These are phyloP conservation scores for Sesbania bispinosa DNA, from an alignment of 306 rosid genomes.

Conservation along the genomic window DNA sequence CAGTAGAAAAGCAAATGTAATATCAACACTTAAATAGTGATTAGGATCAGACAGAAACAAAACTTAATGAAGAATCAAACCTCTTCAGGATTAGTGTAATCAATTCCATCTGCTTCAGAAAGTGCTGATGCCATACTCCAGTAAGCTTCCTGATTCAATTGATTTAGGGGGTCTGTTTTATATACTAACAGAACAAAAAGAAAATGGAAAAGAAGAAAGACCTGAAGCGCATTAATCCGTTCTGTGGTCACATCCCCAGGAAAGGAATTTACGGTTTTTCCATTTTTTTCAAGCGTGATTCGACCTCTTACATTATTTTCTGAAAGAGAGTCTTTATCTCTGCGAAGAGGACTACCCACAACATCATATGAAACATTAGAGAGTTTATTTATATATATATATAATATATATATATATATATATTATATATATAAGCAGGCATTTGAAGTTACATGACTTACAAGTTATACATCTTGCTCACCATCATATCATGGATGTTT, in stretches of 20 bases:
- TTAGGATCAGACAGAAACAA: slow-evolving; percentile 11
- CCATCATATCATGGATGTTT: slow-evolving; percentile 75
- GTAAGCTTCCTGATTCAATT: slow-evolving; percentile 71
- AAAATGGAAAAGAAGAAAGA: slow-evolving; percentile 21
- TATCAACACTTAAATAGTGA: not conserved
- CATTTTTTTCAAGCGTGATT: slow-evolving; percentile 71
- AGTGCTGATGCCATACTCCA: slow-evolving; percentile 93
- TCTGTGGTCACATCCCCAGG: slow-evolving; percentile 70
- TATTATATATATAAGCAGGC: slow-evolving; percentile 2
- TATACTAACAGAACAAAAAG: not conserved
- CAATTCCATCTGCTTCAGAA: slow-evolving; percentile 94
- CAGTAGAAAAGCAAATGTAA: slow-evolving; percentile 21
- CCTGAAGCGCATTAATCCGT: slow-evolving; percentile 80
- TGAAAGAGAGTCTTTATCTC: slow-evolving; percentile 42
- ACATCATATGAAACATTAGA: slow-evolving; percentile 28
- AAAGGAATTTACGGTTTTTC: slow-evolving; percentile 62
- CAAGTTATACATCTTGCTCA: slow-evolving; percentile 69
- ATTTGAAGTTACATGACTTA: slow-evolving; percentile 42
- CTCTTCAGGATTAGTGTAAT: slow-evolving; percentile 97
- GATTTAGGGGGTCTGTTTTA: not conserved
- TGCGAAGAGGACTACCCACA: slow-evolving; percentile 55
- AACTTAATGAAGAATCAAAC: slow-evolving; percentile 39
- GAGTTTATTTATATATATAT: too few relatives aligned
- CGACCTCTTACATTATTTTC: slow-evolving; percentile 38
- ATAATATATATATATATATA: too few relatives aligned